Evolutionary conservation across 192 early-diverging fungal species (phyloP), one percentile per base, ranked within the genome.

Genomic region (Coemansia sp.): DNA sequence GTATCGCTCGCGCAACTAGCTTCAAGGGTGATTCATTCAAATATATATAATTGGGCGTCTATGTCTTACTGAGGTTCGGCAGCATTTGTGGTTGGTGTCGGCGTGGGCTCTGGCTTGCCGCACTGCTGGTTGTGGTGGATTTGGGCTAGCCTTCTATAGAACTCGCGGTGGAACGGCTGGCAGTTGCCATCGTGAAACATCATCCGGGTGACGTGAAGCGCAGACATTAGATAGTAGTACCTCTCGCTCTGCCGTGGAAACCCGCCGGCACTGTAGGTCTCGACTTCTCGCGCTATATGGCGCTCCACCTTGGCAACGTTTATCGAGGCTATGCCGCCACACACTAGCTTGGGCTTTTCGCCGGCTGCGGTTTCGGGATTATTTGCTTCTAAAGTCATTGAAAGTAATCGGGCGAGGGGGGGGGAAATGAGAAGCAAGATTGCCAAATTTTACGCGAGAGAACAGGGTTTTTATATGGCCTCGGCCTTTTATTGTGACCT

Each of bases 221-320:
- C 80, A 9, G 80, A 83, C 80, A 83, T 83, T 5, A 83, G 71
- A 36, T 70, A 65, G 63, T 83, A 83, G 72, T 83, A 83, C 50
- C 80, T 65, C 63, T 77, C 71, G 65, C 73, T 76, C 59, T 83
- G 75, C 13, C 80, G 80, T 18, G 80, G 80, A 38, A 70, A 83
- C 23, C 71, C 72, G 26, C 76, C 80, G 9, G 70, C 31, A 65
- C 71, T 74, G 65, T 77, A 83, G 21, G 69, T 71, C 62, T 71
- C 57, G 4, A 83, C 80, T 60, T 83, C 80, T 20, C 64, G 69
- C 18, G 68, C 61, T 16, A 83, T 74, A 60, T 78, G 71, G 11
- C 57, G 28, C 58, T 83, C 73, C 2, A 83, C 65, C 36, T 63
- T 74, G 1, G 21, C 43, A 13, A 83, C 66, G 65, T 77, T 63